phyloP scores from a whole-genome alignment of 345 rosid genomes.

The Sonneratia alba region DNA sequence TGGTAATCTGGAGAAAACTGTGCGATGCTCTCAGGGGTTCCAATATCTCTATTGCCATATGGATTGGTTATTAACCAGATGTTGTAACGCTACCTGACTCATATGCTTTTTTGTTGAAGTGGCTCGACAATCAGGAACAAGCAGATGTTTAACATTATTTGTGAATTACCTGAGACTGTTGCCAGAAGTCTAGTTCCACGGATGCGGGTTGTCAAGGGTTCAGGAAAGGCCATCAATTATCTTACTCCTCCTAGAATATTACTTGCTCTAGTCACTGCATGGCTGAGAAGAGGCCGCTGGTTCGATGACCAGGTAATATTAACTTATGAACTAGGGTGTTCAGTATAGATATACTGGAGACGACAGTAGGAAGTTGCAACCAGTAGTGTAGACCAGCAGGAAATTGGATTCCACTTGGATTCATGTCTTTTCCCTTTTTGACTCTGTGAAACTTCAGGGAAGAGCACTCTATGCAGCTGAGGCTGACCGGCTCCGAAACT shows the following conservation, averaged over 20 bases:
- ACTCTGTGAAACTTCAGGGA: slow-evolving; percentile 32
- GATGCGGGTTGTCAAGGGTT: slow-evolving; percentile 75
- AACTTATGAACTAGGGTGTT: neutral
- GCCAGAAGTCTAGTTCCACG: slow-evolving; percentile 88
- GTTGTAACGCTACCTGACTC: neutral
- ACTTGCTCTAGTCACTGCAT: slow-evolving; percentile 80
- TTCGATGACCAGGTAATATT: slow-evolving; percentile 77
- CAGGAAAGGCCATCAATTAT: slow-evolving; percentile 69
- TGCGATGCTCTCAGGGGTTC: neutral
- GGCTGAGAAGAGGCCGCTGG: slow-evolving; percentile 92
- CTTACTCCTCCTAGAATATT: slow-evolving; percentile 91
- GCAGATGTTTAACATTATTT: slow-evolving; percentile 85
- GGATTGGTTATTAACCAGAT: neutral
- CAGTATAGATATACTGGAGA: neutral
- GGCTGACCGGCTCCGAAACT: slow-evolving; percentile 76
- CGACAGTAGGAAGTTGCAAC: neutral
- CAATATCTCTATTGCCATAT: neutral
- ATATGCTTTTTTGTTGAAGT: slow-evolving; percentile 26
- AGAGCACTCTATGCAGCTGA: slow-evolving; percentile 86
- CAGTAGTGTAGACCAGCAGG: neutral
- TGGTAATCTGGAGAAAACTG: too few species aligned
- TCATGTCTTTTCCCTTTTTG: neutral
- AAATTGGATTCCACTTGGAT: neutral
- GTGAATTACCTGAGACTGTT: slow-evolving; percentile 94
- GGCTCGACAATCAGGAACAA: slow-evolving; percentile 72